Base-by-base conservation (phyloP, 495 filamentous ascomycete species). In the Trichocladium antarcticum region DNA sequence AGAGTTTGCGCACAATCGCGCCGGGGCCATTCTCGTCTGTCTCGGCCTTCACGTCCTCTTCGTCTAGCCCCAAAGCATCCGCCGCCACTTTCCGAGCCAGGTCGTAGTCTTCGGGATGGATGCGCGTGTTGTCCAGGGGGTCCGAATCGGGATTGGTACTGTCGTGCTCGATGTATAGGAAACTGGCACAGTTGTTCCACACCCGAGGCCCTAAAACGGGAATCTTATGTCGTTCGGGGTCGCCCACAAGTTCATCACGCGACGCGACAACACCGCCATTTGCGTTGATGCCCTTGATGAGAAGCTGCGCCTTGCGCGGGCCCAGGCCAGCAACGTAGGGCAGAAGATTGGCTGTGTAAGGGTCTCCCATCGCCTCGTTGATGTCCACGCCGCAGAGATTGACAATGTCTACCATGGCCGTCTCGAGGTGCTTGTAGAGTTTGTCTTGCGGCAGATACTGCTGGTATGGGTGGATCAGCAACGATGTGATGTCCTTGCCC, bases 21-120 rank as follows among this genome's bases (percentile, higher is more conserved):
- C 85, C 86, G 0, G 81, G 72, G 1, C 92, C 92, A 45, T 86
- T 84, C 58, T 94, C 87, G 54, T 92, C 84, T 6, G 81, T 82
- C 66, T 97, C 90, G 0, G 85, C 88, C 65, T 95, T 90, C 64
- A 97, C 85, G 61, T 98, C 92, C 67, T 98, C 92, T 64, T 98
- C 92, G 57, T 98, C 93, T 55, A 96, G 68, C 61, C 95, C 89
- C 37, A 97, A 70, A 36, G 92, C 93, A 73, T 98, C 92, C 12
- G 93, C 92, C 19, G 92, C 93, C 82, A 97, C 96, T 65, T 98
- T 98, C 44, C 89, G 82, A 16, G 87, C 92, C 37, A 98, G 76
- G 43, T 98, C 92, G 63, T 98, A 98, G 62, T 97, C 92, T 74
- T 97, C 92, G 6, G 92, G 92, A 60, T 98, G 92, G 14, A 97